phyloP scores from a whole-genome alignment of 2,329 filamentous ascomycete species.

The Cryphonectria radicalis region DNA sequence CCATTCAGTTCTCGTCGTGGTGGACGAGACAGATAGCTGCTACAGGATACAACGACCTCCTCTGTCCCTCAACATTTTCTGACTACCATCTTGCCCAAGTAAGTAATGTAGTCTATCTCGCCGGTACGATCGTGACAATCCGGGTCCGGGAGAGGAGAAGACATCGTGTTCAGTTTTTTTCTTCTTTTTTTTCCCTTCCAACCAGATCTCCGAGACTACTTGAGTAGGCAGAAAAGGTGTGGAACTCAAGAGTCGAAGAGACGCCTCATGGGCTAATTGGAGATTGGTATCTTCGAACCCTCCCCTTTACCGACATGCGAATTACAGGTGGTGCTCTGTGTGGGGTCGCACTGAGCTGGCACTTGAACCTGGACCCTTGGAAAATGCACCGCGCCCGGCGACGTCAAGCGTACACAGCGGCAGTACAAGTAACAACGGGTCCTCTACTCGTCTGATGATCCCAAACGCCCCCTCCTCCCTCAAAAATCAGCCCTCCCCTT shows the following conservation, averaged over 20 bases:
- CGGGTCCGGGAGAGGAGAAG: neutral
- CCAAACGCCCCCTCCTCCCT: neutral
- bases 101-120: neutral
- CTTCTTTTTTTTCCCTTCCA: too few species aligned
- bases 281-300: neutral
- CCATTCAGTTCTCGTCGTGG: neutral
- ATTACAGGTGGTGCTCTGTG: constrained; percentile 2
- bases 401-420: neutral
- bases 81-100: neutral
- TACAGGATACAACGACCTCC: neutral
- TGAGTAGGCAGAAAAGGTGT: neutral
- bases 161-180: neutral
- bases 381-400: constrained; percentile 1
- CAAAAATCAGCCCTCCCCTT: neutral
- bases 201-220: neutral
- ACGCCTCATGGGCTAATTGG: neutral
- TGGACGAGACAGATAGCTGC: neutral
- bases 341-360: constrained; percentile 8
- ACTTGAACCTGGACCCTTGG: constrained; percentile 8
- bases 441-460: neutral
- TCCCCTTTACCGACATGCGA: neutral
- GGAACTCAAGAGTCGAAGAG: neutral
- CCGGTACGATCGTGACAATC: neutral
- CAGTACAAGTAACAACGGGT: neutral
- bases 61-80: too few species aligned